Percentiles rank a stretch among this genome's conserved stretches.
These are phyloP conservation scores for Aspergillus brasiliensis DNA, from an alignment of 2,329 filamentous ascomycete species.

Conservation along the genomic window DNA sequence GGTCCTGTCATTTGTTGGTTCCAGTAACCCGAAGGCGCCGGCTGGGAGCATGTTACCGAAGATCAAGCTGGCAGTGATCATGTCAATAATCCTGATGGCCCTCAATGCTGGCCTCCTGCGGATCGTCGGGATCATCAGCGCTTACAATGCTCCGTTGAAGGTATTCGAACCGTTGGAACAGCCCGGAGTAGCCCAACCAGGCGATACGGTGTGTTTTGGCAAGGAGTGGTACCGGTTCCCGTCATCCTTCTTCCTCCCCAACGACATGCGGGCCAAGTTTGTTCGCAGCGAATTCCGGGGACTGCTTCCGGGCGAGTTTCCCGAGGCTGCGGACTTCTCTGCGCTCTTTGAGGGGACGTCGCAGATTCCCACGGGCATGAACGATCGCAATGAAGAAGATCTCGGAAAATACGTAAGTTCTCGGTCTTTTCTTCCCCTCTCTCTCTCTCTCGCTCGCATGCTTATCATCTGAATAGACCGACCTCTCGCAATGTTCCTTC, in stretches of 20 bases:
- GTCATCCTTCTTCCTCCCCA: constrained; percentile 85
- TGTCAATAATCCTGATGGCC: constrained; percentile 63
- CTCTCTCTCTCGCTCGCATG: not conserved
- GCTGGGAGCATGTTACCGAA: constrained; percentile 71
- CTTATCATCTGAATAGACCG: constrained; percentile 50
- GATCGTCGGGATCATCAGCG: constrained; percentile 74
- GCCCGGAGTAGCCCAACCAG: constrained; percentile 56
- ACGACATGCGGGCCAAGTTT: constrained; percentile 83
- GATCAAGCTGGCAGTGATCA: constrained; percentile 69
- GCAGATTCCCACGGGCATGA: constrained; percentile 80
- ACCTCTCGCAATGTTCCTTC: constrained; percentile 75
- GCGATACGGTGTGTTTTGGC: constrained; percentile 79
- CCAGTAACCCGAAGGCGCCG: constrained; percentile 66
- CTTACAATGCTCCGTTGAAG: constrained; percentile 79
- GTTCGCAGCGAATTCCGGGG: constrained; percentile 88
- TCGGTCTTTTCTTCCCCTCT: not conserved
- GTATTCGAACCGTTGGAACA: constrained; percentile 55
- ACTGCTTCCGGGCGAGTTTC: constrained; percentile 86
- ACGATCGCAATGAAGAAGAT: constrained; percentile 88
- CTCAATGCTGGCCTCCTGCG: constrained; percentile 70
- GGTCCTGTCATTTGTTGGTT: constrained; percentile 72
- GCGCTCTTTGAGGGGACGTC: constrained; percentile 83
- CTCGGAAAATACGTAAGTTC: constrained; percentile 74
- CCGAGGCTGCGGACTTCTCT: constrained; percentile 68
- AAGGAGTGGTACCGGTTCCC: constrained; percentile 99